Evolutionary conservation across 495 filamentous ascomycete species (phyloP), one percentile per base, ranked within the genome.

Genomic region (Xylaria grammica): DNA sequence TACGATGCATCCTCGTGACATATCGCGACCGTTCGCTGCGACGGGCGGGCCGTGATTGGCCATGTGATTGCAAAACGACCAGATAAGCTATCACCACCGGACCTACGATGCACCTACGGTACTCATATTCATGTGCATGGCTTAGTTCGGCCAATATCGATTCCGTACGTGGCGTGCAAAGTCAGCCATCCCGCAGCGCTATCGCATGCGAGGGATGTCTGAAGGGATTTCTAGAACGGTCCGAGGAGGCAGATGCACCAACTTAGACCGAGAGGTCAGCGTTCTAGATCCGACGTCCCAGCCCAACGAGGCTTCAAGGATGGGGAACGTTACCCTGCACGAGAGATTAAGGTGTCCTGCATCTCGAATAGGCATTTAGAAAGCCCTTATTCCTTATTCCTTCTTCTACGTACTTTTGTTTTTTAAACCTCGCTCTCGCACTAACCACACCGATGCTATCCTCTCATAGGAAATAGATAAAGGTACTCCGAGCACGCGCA

Each of bases 281-380:
- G 54, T 57, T 57, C 54, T 57, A 57, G 54, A 57, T n/a, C 54
- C 15, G 11, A 44, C 36, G 17, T 9, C 45, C 26, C n/a, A 45
- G 30, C 4, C 26, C 19, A 19, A 38, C 26, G 20, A 30, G 38
- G 54, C 54, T 44, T 44, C 11, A 40, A 1, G 51, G 52, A 55
- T 32, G 30, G 26, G 30, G n/a, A 55, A 42, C 30, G 32, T 40
- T 22, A 56, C 52, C 27, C 22, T 29, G 19, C 15, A 36, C 26
- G 17, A 19, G 24, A 44, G 11, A 55, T 40, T 22, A 38, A 38
- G 17, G 5, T 55, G 1, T 13, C 52, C 22, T 15, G 1, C 5
- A 36, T 36, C 11, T 36, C 34, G 27, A 20, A 27, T 19, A 19
- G 17, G 5, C 22, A 49, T 51, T 26, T 13, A 19, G 10, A 50